These are phyloP conservation scores for Leishmania turanica DNA, from an alignment of 208 protist genomes.

Conservation along the genomic window DNA sequence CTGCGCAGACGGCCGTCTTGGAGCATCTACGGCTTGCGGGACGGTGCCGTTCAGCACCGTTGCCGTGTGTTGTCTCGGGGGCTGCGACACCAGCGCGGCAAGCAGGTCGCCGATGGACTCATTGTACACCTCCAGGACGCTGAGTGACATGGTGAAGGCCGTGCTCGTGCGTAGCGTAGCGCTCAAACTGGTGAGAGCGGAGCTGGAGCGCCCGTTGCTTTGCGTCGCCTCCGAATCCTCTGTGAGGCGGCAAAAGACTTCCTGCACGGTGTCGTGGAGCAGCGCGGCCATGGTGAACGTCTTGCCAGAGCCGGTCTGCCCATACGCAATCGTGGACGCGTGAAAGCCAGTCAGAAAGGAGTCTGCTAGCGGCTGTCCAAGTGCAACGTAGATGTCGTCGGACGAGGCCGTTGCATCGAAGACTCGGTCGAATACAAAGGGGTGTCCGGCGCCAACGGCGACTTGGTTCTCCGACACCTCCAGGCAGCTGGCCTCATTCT, in stretches of 20 bases:
- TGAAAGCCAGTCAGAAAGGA: constrained; percentile 91
- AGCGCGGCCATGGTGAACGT: constrained; percentile 93
- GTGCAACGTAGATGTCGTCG: constrained; percentile 72
- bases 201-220: neutral
- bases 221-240: constrained; percentile 27
- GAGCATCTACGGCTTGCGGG: neutral
- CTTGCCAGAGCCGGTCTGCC: constrained; percentile 95
- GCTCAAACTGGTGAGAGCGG: constrained; percentile 1
- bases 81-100: neutral
- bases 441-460: constrained; percentile 74
- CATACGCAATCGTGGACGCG: constrained; percentile 94
- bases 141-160: constrained; percentile 42
- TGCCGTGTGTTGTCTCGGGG: neutral
- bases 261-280: constrained; percentile 79
- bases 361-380: constrained; percentile 76
- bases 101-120: constrained; percentile 92
- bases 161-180: neutral
- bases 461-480: constrained; percentile 68
- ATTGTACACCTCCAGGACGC: constrained; percentile 96
- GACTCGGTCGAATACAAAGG: constrained; percentile 93
- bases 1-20: neutral
- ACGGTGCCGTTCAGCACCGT: neutral
- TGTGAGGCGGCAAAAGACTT: constrained; percentile 78
- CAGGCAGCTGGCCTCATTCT: constrained; percentile 57
- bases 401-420: constrained; percentile 65